These are phyloP conservation scores for Arachis stenosperma DNA, from an alignment of 306 rosid genomes.

Conservation along the genomic window DNA sequence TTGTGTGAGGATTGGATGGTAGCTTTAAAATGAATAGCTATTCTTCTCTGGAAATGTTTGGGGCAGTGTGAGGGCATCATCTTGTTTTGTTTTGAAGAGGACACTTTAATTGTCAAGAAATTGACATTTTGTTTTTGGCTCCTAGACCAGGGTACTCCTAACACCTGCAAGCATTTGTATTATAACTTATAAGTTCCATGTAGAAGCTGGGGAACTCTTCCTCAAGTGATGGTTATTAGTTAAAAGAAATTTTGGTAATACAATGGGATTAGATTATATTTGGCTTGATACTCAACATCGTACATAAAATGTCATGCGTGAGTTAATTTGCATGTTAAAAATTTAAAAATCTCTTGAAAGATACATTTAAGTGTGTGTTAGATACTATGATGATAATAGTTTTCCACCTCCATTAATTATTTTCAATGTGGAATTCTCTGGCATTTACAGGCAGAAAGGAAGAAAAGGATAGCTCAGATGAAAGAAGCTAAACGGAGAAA, in stretches of 20 bases:
- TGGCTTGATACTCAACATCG: not conserved
- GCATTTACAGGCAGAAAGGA: conserved; percentile 66
- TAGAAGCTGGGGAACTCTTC: not conserved
- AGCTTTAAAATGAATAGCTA: conserved; percentile 6
- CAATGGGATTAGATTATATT: not conserved
- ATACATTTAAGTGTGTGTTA: not conserved
- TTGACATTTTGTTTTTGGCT: not conserved
- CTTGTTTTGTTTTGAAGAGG: conserved; percentile 24
- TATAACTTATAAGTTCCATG: not conserved
- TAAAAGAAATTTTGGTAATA: not conserved
- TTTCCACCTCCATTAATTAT: conserved; percentile 19
- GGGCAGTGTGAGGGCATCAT: not conserved
- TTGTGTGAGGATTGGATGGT: conserved; percentile 1
- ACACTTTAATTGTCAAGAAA: not conserved
- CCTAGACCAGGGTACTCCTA: too few relatives aligned
- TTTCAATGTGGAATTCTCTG: conserved; percentile 33
- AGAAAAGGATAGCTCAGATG: conserved; percentile 74
- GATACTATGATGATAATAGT: not conserved
- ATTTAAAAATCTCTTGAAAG: too few relatives aligned
- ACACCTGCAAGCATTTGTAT: not conserved
- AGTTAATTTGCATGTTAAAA: too few relatives aligned
- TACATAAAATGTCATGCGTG: too few relatives aligned
- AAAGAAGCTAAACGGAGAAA: conserved; percentile 90
- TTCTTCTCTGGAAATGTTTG: conserved; percentile 16
- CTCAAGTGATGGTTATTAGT: not conserved